Evolutionary conservation across 768 basidiomycete species (phyloP).

Genomic region (Sporobolomyces pararoseus): DNA sequence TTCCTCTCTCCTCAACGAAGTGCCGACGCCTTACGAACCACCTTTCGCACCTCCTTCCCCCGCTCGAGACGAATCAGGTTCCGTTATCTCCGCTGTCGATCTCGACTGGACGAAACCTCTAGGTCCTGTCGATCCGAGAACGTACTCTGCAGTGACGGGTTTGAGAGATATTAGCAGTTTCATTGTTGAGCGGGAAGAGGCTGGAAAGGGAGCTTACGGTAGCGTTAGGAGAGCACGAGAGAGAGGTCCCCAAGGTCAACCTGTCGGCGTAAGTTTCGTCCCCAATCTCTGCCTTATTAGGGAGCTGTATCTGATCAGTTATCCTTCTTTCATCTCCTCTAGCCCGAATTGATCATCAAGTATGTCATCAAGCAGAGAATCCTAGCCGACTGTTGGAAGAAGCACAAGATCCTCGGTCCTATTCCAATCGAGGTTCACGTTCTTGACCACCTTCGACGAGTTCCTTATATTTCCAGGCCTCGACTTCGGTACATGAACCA

Average conservation of each 20-base stretch:
- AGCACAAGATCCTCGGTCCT: conserved; percentile 86
- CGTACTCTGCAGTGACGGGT: conserved; percentile 53
- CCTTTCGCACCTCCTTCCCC: conserved; percentile 11
- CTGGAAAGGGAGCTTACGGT: conserved; percentile 91
- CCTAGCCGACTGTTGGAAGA: conserved; percentile 98
- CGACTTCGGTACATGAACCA: conserved; percentile 63
- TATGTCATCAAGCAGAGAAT: conserved; percentile 98
- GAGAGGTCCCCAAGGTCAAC: conserved; percentile 64
- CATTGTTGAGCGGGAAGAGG: conserved; percentile 70
- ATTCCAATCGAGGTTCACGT: conserved; percentile 97
- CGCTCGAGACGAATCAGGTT: conserved; percentile 2
- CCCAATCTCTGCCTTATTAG: conserved; percentile 17
- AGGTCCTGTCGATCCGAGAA: conserved; percentile 48
- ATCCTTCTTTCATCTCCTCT: not conserved
- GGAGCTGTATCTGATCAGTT: conserved; percentile 12
- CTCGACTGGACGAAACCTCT: conserved; percentile 47
- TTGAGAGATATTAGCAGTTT: conserved; percentile 78
- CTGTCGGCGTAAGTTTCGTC: conserved; percentile 65
- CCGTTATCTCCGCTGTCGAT: conserved; percentile 20
- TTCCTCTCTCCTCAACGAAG: conserved; percentile 1
- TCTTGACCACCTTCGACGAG: conserved; percentile 41
- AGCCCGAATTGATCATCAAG: conserved; percentile 92
- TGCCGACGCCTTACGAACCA: conserved; percentile 11
- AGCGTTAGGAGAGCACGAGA: conserved; percentile 86
- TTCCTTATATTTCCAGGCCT: conserved; percentile 50